Evolutionary conservation across 208 protist genomes (phyloP), one percentile per base, ranked within the genome.

Genomic region (Trichomonas tenax): DNA sequence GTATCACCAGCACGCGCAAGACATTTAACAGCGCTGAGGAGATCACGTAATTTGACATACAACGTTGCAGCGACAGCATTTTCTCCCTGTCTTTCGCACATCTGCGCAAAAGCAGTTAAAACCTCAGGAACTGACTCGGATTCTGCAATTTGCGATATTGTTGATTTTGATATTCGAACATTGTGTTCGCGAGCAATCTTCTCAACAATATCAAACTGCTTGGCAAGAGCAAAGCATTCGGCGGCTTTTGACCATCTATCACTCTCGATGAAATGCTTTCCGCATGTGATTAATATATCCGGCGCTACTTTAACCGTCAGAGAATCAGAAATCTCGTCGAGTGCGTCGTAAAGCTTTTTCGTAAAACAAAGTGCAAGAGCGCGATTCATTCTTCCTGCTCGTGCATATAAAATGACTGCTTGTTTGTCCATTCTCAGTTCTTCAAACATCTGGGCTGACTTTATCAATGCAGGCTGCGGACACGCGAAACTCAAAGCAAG

Each of bases 241-340:
- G 86, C 86, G 38, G 86, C 86, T 51, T 58, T 93, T 38, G 86
- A 93, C 86, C 86, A 93, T 93, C 86, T 48, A 17, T 93, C 86
- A 38, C 23, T 38, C 10, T 93, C 86, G 0, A 93, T 36, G 26
- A 93, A 93, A 38, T 93, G 51, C 51, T 41, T 93, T 93, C 86
- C 86, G 44, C 86, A 93, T 21, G 44, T 4, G 21, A 93, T 51
- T 38, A 93, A 51, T 10, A 93, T 26, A 36, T 23, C 0, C 4
- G 44, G 0, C 36, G 48, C 86, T 26, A 44, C 51, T 51, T 93
- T 93, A 0, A 26, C 17, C 26, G 23, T 93, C n/a, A 93, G 46
- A 34, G 14, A 38, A 51, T 93, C 86, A 38, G 86, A 93, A 17
- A 93, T 93, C 38, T 93, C 86, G 46, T 93, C 86, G 1, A 93